These are phyloP conservation scores for Aristolochia californica DNA, from an alignment of 164 flowering plant genomes.

Conservation along the genomic window DNA sequence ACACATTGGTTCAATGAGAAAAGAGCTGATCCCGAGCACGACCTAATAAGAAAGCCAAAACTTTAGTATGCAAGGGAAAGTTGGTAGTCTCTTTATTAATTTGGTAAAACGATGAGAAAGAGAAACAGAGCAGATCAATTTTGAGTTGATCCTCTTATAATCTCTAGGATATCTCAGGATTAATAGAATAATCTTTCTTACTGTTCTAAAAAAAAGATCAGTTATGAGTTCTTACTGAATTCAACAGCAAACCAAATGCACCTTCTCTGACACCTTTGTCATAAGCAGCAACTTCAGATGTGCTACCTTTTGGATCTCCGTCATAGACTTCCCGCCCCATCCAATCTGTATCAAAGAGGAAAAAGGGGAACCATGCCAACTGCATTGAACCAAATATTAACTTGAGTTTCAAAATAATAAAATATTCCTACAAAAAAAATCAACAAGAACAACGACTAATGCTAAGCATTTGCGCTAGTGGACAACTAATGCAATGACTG, in stretches of 20 bases:
- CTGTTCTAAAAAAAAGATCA: neutral
- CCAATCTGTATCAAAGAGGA: conserved; percentile 98
- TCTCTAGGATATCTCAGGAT: no score
- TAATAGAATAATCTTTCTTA: no score
- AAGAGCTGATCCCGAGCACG: conserved; percentile 86
- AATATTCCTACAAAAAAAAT: neutral
- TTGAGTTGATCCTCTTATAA: no score
- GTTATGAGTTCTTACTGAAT: conserved; percentile 85
- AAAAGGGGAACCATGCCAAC: conserved; percentile 98
- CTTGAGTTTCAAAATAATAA: neutral
- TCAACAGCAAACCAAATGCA: conserved; percentile 99
- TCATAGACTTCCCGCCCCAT: conserved; percentile 98
- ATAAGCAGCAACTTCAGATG: conserved; percentile 42
- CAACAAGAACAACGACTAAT: neutral
- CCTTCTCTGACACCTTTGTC: conserved; percentile 96
- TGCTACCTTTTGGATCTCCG: conserved; percentile 78
- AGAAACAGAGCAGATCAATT: no score
- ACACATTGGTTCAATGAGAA: conserved; percentile 92
- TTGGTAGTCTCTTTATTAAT: no score
- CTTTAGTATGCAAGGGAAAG: neutral
- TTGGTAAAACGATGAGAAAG: no score
- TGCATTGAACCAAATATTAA: conserved; percentile 23
- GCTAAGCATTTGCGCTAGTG: neutral
- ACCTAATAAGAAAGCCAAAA: conserved; percentile 34
- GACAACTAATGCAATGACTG: no score